phyloP scores from a whole-genome alignment of 495 filamentous ascomycete genomes.

The Ascobolus immersus region DNA sequence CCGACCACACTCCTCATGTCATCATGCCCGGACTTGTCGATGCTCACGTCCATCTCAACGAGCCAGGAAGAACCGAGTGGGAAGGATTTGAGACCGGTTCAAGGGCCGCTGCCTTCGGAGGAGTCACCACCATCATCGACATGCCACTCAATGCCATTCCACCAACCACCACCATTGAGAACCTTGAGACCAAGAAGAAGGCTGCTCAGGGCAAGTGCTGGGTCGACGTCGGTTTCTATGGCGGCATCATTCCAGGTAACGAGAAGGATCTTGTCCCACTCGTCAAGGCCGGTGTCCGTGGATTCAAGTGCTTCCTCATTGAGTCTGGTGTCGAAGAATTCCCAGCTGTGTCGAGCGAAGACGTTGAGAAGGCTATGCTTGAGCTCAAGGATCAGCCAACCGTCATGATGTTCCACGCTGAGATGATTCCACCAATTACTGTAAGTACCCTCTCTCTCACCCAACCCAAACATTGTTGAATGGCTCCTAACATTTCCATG shows the following conservation, averaged over 20 bases:
- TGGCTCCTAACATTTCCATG: too few species aligned
- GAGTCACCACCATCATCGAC: conserved; percentile 92
- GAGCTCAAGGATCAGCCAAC: conserved; percentile 44
- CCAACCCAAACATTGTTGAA: too few species aligned
- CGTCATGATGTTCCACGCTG: conserved; percentile 93
- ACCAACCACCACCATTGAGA: conserved; percentile 70
- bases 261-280: conserved; percentile 50
- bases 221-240: conserved; percentile 97
- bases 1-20: conserved; percentile 64
- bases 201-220: conserved; percentile 81
- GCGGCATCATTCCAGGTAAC: conserved; percentile 84
- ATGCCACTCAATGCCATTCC: conserved; percentile 97
- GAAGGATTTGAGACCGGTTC: conserved; percentile 92
- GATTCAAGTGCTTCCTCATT: conserved; percentile 95
- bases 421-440: conserved; percentile 80
- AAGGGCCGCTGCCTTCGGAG: conserved; percentile 76
- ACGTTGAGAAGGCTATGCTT: conserved; percentile 55
- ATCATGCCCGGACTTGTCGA: conserved; percentile 84
- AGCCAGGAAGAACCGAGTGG: conserved; percentile 95
- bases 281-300: conserved; percentile 61
- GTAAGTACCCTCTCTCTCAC: too few species aligned
- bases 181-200: conserved; percentile 57
- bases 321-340: conserved; percentile 95
- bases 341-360: conserved; percentile 55
- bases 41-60: conserved; percentile 93